Evolutionary conservation across 106 monocot species (phyloP).

Genomic region (Dendrobium chrysotoxum): DNA sequence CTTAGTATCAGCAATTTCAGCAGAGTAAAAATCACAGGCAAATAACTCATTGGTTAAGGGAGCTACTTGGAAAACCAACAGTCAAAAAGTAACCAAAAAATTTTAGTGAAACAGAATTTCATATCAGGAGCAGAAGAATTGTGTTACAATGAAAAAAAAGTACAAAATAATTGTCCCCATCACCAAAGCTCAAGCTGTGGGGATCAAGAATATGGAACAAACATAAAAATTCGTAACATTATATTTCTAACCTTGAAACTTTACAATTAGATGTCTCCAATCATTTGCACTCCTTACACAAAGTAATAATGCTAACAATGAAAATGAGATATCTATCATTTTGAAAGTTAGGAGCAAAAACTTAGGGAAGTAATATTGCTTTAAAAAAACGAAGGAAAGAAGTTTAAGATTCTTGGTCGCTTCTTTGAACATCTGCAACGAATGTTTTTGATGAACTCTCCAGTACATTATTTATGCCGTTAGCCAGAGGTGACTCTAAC

Average conservation of each 20-base stretch:
- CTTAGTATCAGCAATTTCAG: not conserved
- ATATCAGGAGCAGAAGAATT: not conserved
- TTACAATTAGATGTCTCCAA: constrained; percentile 6
- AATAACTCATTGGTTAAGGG: not conserved
- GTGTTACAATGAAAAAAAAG: not conserved
- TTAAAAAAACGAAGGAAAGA: constrained; percentile 3
- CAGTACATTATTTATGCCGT: constrained; percentile 5
- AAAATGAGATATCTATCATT: not conserved
- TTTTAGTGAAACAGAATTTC: not conserved
- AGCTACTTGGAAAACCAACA: not conserved
- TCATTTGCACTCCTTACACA: not conserved
- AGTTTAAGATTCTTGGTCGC: constrained; percentile 21
- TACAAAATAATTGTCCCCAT: constrained; percentile 3
- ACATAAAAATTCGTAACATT: not conserved
- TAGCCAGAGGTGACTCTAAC: constrained; percentile 10
- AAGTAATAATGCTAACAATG: not conserved
- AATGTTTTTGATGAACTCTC: constrained; percentile 2
- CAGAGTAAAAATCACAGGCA: not conserved
- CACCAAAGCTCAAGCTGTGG: not conserved
- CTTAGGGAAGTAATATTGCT: not conserved
- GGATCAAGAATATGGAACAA: not conserved
- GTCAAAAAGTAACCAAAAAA: not conserved
- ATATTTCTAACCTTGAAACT: not conserved
- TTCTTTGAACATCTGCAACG: constrained; percentile 5
- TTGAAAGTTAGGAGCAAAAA: not conserved